phyloP scores from a whole-genome alignment of 2,329 filamentous ascomycete species.

The Ceratocystis ficicola region DNA sequence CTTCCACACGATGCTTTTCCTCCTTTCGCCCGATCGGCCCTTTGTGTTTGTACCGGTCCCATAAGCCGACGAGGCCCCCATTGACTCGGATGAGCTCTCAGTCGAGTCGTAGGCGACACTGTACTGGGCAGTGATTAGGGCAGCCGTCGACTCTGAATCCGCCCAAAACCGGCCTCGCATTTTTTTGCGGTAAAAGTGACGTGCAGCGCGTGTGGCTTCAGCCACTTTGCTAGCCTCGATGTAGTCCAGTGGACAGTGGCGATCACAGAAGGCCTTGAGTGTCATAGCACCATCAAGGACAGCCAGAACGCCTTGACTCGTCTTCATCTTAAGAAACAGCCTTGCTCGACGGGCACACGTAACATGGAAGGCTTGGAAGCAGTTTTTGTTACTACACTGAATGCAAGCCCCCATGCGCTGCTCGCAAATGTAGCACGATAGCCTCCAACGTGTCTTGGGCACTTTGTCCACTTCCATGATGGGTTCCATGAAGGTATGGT shows the following conservation, averaged over 20 bases:
- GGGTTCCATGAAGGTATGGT: constrained; percentile 95
- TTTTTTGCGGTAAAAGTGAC: constrained; percentile 75
- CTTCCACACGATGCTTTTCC: constrained; percentile 50
- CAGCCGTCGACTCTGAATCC: constrained; percentile 72
- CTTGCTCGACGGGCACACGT: constrained; percentile 83
- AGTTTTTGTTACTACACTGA: constrained; percentile 94
- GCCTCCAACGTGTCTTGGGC: constrained; percentile 83
- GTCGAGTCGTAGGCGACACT: constrained; percentile 27
- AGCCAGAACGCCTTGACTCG: constrained; percentile 64
- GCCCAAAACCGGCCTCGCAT: constrained; percentile 90
- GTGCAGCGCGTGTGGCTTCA: constrained; percentile 66
- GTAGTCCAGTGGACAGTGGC: constrained; percentile 84
- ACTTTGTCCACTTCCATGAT: constrained; percentile 98
- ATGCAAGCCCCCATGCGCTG: constrained; percentile 98
- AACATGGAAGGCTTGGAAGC: constrained; percentile 93
- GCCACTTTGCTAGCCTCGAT: constrained; percentile 74
- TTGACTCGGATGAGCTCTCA: constrained; percentile 5
- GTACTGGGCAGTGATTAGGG: constrained; percentile 65
- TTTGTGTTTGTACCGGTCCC: neutral
- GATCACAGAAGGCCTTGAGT: constrained; percentile 91
- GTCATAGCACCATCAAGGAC: constrained; percentile 68
- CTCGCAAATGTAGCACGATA: constrained; percentile 91
- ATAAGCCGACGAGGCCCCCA: neutral
- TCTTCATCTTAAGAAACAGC: constrained; percentile 94
- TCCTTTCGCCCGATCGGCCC: constrained; percentile 25